Percentiles rank a stretch among this genome's conserved stretches.
phyloP scores from a whole-genome alignment of 345 rosid species.

The Eucalyptus globulus region DNA sequence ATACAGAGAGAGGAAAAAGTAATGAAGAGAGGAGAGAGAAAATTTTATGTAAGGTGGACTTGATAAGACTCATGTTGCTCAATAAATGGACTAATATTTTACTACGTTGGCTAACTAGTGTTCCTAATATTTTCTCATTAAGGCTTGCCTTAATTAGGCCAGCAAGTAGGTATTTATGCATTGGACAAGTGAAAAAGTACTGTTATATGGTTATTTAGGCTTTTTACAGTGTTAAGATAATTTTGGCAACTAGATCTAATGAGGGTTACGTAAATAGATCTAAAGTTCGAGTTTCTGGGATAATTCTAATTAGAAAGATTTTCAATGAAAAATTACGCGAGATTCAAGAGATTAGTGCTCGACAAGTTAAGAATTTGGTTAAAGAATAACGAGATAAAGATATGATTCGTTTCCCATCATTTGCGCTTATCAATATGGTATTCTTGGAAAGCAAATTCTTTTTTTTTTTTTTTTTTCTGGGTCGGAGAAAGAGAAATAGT shows the following conservation, averaged over 20 bases:
- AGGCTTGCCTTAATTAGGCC: neutral
- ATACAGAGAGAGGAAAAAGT: no score
- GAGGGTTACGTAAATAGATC: neutral
- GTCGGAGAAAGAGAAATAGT: neutral
- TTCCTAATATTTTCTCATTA: no score
- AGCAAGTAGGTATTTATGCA: neutral
- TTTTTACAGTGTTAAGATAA: no score
- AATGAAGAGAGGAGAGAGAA: no score
- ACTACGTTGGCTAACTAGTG: no score
- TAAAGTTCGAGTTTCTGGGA: neutral
- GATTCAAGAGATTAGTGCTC: no score
- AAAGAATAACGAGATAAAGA: neutral
- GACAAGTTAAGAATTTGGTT: neutral
- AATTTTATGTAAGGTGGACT: no score
- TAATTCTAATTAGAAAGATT: neutral
- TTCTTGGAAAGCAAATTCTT: neutral
- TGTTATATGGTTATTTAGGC: neutral
- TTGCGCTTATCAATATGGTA: neutral
- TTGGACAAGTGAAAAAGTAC: neutral
- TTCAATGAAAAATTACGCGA: neutral
- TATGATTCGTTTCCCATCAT: neutral
- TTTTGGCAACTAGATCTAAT: neutral
- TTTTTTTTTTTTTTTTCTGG: neutral
- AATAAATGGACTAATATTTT: no score
- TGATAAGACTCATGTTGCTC: no score